Conservation (phyloP, 2,329 filamentous ascomycete species). For the Fusarium pseudonygamai region DNA sequence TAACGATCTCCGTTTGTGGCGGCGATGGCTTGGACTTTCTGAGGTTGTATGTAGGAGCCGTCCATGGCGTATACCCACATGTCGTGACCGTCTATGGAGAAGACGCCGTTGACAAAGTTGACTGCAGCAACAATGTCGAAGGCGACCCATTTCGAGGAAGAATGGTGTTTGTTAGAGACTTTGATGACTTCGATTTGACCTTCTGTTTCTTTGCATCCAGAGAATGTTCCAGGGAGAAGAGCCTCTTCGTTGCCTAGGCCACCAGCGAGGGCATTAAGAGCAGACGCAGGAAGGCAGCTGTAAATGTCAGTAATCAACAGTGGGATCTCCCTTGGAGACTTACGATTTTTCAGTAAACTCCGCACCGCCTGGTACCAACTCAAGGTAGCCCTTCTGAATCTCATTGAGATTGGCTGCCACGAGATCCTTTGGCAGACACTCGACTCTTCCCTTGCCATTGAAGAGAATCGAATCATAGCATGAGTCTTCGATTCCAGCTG, state of each 20-base stretch:
- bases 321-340: neutral
- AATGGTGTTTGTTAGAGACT: slow-evolving; percentile 47
- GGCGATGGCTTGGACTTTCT: slow-evolving; percentile 57
- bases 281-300: slow-evolving; percentile 46
- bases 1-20: slow-evolving; percentile 63
- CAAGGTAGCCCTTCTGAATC: slow-evolving; percentile 46
- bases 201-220: slow-evolving; percentile 58
- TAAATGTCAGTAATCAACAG: neutral
- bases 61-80: slow-evolving; percentile 66
- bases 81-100: slow-evolving; percentile 62
- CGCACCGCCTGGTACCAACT: slow-evolving; percentile 40
- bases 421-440: slow-evolving; percentile 58
- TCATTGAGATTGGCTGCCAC: slow-evolving; percentile 51
- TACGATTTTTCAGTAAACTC: slow-evolving; percentile 55
- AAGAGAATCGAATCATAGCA: slow-evolving; percentile 71
- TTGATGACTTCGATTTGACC: slow-evolving; percentile 56
- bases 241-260: slow-evolving; percentile 46
- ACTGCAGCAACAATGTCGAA: slow-evolving; percentile 65
- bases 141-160: slow-evolving; percentile 56
- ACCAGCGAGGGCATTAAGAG: slow-evolving; percentile 50
- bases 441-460: slow-evolving; percentile 68
- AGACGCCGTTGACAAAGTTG: slow-evolving; percentile 55
- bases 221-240: slow-evolving; percentile 56
- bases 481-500: slow-evolving; percentile 57
- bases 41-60: slow-evolving; percentile 63